phyloP scores from a whole-genome alignment of 176 grass and related monocot genomes.

The Oryza meyeriana region DNA sequence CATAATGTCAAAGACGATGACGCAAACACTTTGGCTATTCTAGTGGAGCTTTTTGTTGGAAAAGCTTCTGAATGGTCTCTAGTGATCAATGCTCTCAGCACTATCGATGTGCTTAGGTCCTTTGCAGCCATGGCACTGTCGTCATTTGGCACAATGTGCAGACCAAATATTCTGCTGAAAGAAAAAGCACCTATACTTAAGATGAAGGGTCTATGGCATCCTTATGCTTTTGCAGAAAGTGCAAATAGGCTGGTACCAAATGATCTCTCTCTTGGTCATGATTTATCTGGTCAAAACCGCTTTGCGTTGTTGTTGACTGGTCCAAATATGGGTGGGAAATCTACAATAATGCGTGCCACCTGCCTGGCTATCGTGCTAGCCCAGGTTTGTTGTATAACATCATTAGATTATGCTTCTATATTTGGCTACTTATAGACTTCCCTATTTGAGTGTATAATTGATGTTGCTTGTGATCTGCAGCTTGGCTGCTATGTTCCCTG shows the following conservation, averaged over 20 bases:
- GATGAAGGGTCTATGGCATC: conserved; percentile 97
- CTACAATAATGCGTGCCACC: conserved; percentile 89
- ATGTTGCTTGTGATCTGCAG: conserved; percentile 42
- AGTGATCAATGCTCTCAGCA: conserved; percentile 62
- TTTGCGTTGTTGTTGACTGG: conserved; percentile 88
- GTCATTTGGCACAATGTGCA: conserved; percentile 64
- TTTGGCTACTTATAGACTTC: not conserved
- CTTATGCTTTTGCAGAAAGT: conserved; percentile 78
- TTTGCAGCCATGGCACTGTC: conserved; percentile 57
- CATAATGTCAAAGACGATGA: conserved; percentile 52
- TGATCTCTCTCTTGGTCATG: conserved; percentile 70
- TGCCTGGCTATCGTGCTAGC: conserved; percentile 82
- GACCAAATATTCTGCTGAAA: conserved; percentile 56
- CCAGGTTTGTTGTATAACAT: conserved; percentile 52
- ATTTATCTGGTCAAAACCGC: conserved; percentile 46
- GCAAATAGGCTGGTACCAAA: conserved; percentile 72
- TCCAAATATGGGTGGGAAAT: conserved; percentile 98
- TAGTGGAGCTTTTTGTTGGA: conserved; percentile 60
- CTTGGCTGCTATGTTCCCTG: conserved; percentile 95
- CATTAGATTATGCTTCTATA: conserved; percentile 23
- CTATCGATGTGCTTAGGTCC: conserved; percentile 86
- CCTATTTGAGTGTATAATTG: conserved; percentile 13
- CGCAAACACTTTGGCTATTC: conserved; percentile 54
- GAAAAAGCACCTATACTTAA: conserved; percentile 49
- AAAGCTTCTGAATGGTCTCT: conserved; percentile 75